phyloP scores from a whole-genome alignment of 1,139 yeast species.

The Saccharomyces hybrid region DNA sequence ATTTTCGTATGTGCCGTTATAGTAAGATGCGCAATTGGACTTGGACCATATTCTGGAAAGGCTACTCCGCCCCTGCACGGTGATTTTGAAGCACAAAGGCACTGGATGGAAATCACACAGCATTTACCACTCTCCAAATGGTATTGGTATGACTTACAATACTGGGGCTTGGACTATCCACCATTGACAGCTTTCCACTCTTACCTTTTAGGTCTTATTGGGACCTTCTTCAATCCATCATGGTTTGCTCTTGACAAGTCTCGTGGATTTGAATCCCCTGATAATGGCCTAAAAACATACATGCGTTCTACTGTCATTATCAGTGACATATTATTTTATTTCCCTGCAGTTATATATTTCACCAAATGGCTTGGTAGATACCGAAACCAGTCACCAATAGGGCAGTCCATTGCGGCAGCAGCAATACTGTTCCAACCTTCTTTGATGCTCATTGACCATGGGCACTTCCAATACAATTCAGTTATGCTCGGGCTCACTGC shows the following conservation, averaged over 20 bases:
- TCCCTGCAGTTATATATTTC: constrained; percentile 72
- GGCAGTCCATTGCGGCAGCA: constrained; percentile 68
- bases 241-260: constrained; percentile 77
- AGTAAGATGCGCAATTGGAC: constrained; percentile 75
- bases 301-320: constrained; percentile 76
- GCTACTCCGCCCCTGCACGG: constrained; percentile 73
- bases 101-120: constrained; percentile 90
- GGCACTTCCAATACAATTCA: constrained; percentile 91
- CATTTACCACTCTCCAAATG: constrained; percentile 67
- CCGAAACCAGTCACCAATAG: constrained; percentile 49
- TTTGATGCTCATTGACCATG: constrained; percentile 82
- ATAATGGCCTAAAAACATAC: constrained; percentile 51
- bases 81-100: constrained; percentile 96
- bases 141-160: constrained; percentile 82
- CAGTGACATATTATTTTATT: constrained; percentile 65
- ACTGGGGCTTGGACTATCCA: constrained; percentile 98
- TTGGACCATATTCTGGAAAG: constrained; percentile 79
- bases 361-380: constrained; percentile 59
- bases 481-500: constrained; percentile 88
- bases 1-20: constrained; percentile 68
- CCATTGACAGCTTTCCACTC: constrained; percentile 94
- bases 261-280: constrained; percentile 63
- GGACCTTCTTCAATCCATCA: constrained; percentile 47
- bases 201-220: constrained; percentile 68
- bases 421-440: constrained; percentile 76